Conservation (phyloP, 2,329 filamentous ascomycete species). For the Simplicillium sp. region DNA sequence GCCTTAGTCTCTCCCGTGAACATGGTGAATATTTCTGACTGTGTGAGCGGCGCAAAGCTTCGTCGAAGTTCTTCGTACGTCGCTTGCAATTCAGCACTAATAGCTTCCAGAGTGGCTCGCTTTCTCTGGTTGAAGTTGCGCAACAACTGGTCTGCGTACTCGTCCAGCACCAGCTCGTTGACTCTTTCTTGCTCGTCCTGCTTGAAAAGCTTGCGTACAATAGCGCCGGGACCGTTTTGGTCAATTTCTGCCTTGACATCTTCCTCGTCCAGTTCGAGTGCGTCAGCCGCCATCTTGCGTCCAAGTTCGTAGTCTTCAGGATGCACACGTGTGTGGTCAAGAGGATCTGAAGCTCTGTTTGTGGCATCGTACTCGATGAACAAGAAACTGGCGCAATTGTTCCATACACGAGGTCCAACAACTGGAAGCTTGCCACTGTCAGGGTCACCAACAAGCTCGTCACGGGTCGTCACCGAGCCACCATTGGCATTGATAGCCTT, state of each 20-base stretch:
- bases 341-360: constrained; percentile 74
- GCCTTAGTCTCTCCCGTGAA: constrained; percentile 87
- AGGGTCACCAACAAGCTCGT: constrained; percentile 81
- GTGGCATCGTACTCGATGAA: constrained; percentile 82
- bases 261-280: constrained; percentile 91
- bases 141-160: constrained; percentile 93
- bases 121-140: constrained; percentile 90
- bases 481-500: constrained; percentile 87
- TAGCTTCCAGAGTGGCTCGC: constrained; percentile 90
- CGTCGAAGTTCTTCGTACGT: constrained; percentile 92
- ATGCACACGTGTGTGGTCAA: constrained; percentile 95
- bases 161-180: constrained; percentile 90
- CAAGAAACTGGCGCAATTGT: constrained; percentile 93
- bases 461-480: constrained; percentile 72
- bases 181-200: constrained; percentile 91
- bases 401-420: constrained; percentile 85
- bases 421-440: constrained; percentile 69
- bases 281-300: constrained; percentile 96
- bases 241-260: constrained; percentile 92
- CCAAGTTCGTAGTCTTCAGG: constrained; percentile 97
- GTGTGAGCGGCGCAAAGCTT: constrained; percentile 59
- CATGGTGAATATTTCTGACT: constrained; percentile 88
- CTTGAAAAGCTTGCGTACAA: constrained; percentile 89
- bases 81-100: constrained; percentile 82
- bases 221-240: constrained; percentile 79